Base-by-base conservation (phyloP, 371 early-diverging fungal genomes). In the Paraphysoderma sedebokerense region DNA sequence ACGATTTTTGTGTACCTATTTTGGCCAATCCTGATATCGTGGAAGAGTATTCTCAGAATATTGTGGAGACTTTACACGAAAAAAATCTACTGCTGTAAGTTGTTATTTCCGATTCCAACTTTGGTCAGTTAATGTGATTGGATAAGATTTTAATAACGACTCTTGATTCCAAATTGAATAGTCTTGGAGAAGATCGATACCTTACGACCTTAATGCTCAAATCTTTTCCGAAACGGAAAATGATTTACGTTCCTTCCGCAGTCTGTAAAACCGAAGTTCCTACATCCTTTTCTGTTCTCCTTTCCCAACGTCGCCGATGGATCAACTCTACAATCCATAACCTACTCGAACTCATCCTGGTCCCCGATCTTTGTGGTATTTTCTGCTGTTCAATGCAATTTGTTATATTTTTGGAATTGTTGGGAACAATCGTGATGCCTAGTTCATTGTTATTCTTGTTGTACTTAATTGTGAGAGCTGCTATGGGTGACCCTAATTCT, bases 351-450 rank as follows among this genome's bases (percentile, higher is more conserved):
- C 71, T 98, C 31, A 72, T 93, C 29, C 66, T 85, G 45, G 77
- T 98, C 8, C 77, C 81, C 23, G 82, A 92, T 56, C 70, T 98
- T 40, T 98, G 99, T 60, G 99, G 98, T 1, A 85, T 87, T 36
- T 96, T 92, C 56, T 97, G 92, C 60, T 90, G 89, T 55, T 89
- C 90, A 26, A 97, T 98, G 98, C 98, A 91, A 52, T 96, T 96
- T 72, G 84, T 92, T 27, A 85, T 96, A 23, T 80, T 92, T 50
- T 73, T 96, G 44, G 99, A 99, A 55, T 62, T 99, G 38, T 75
- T 98, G 48, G 98, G 98, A 23, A 98, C 99, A 0, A n/a, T 95
- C 5, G 87, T 93, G 3, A 63, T 99, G 48, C 99, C 98, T 0
- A 88, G 90, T 1, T 89, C 98, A 8, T 76, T 98, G 42, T 64